Conservation (phyloP, 306 rosid genomes). For the Lathyrus aphaca region DNA sequence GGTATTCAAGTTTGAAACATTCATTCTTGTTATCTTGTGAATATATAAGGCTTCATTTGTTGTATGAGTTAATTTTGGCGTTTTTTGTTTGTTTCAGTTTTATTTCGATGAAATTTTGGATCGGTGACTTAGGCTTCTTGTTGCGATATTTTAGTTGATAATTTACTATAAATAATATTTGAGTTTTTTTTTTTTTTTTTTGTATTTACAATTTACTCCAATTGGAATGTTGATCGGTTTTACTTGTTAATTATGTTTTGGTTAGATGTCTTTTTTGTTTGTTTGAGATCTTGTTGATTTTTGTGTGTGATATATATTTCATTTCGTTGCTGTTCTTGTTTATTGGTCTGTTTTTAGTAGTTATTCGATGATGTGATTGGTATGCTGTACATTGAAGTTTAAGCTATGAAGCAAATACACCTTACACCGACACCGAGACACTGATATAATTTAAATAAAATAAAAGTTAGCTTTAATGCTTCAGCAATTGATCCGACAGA, state of each 20-base stretch:
- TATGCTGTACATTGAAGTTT: not conserved
- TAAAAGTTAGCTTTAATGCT: not conserved
- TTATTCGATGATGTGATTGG: not conserved
- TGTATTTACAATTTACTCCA: not conserved
- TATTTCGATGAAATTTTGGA: not conserved
- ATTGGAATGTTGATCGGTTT: not conserved
- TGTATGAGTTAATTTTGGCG: not conserved
- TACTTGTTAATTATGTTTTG: not conserved
- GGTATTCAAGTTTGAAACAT: not conserved
- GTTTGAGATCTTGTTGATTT: not conserved
- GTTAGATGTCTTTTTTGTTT: not conserved
- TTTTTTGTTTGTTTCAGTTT: not conserved
- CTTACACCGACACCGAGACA: not conserved
- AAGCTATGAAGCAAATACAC: not conserved
- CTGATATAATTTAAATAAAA: not conserved
- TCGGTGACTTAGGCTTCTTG: slow-evolving; percentile 15
- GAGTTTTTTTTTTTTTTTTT: not conserved
- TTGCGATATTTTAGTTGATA: slow-evolving; percentile 16
- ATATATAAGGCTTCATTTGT: not conserved
- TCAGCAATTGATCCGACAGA: too few relatives aligned
- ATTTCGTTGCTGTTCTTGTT: slow-evolving; percentile 11
- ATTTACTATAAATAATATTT: not conserved
- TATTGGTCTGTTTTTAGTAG: not conserved
- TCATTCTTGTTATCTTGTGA: not conserved
- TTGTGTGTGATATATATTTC: slow-evolving; percentile 10